Conservation (phyloP, 768 basidiomycete species). For the Lactarius trivialis region DNA sequence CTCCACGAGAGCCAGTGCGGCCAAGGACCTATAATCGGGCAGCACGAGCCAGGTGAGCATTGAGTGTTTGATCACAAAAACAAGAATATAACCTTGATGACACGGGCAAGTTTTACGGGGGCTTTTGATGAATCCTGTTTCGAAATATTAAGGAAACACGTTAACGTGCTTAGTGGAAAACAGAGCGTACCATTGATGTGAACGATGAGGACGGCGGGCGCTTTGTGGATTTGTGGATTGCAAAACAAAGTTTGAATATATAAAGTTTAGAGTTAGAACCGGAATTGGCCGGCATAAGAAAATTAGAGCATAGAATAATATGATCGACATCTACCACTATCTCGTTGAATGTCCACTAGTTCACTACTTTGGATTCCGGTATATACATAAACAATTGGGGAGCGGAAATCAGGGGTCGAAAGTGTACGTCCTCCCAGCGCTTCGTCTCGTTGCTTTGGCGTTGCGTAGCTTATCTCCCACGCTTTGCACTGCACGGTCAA, state of each 20-base stretch:
- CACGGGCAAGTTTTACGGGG: constrained; percentile 95
- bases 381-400: not conserved
- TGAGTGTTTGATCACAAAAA: not conserved
- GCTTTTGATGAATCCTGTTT: constrained; percentile 78
- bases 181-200: constrained; percentile 29
- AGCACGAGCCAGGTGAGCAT: constrained; percentile 17
- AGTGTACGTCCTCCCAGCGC: not conserved
- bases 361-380: not conserved
- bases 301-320: not conserved
- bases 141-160: constrained; percentile 21
- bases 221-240: not conserved
- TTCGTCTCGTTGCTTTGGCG: not conserved
- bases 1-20: constrained; percentile 97
- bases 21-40: constrained; percentile 71
- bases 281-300: not conserved
- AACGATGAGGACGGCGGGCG: not conserved
- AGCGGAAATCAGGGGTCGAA: not conserved
- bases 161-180: not conserved
- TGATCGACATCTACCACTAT: not conserved
- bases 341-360: not conserved
- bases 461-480: constrained; percentile 5
- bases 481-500: constrained; percentile 14
- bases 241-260: constrained; percentile 14
- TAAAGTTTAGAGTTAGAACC: constrained; percentile 12
- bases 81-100: constrained; percentile 67